phyloP scores from a whole-genome alignment of 2,329 filamentous ascomycete species.

The Boeremia lycopersici region DNA sequence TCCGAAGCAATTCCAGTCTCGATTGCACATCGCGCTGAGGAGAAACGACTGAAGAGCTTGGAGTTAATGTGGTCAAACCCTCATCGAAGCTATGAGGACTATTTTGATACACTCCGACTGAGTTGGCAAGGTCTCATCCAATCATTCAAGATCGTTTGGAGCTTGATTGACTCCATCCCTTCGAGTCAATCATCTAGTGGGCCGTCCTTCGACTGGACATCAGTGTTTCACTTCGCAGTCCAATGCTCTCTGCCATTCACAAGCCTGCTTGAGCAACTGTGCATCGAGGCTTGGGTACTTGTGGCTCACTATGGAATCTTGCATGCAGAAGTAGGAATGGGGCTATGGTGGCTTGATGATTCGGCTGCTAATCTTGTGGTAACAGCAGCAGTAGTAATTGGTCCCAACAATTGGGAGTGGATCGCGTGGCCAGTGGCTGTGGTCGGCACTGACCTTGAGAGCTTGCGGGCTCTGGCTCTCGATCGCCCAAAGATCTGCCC shows the following conservation, averaged over 20 bases:
- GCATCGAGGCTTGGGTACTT: slow-evolving; percentile 36
- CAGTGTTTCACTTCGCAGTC: slow-evolving; percentile 26
- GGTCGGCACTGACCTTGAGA: slow-evolving; percentile 26
- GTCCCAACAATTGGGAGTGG: slow-evolving; percentile 29
- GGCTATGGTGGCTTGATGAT: slow-evolving; percentile 30
- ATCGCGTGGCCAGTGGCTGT: slow-evolving; percentile 32
- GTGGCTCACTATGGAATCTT: slow-evolving; percentile 38
- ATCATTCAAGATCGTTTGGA: slow-evolving; percentile 30
- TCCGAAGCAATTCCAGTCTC: slow-evolving; percentile 21
- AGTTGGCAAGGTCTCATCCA: slow-evolving; percentile 26
- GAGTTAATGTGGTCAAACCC: slow-evolving; percentile 32
- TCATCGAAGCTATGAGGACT: slow-evolving; percentile 31
- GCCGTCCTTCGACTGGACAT: slow-evolving; percentile 26
- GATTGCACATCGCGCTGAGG: slow-evolving; percentile 19
- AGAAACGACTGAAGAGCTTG: slow-evolving; percentile 23
- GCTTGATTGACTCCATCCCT: slow-evolving; percentile 17
- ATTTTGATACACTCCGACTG: slow-evolving; percentile 26
- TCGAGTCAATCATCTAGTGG: background rate
- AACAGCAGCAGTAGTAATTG: slow-evolving; percentile 32
- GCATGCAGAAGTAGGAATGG: slow-evolving; percentile 15
- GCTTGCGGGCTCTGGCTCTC: slow-evolving; percentile 7
- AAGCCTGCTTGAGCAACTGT: slow-evolving; percentile 26
- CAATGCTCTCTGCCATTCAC: slow-evolving; percentile 23
- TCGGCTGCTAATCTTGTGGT: slow-evolving; percentile 25
- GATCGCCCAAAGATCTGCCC: background rate